These are phyloP conservation scores for Aspergillus chevalieri DNA, from an alignment of 2,329 filamentous ascomycete species.

Conservation along the genomic window DNA sequence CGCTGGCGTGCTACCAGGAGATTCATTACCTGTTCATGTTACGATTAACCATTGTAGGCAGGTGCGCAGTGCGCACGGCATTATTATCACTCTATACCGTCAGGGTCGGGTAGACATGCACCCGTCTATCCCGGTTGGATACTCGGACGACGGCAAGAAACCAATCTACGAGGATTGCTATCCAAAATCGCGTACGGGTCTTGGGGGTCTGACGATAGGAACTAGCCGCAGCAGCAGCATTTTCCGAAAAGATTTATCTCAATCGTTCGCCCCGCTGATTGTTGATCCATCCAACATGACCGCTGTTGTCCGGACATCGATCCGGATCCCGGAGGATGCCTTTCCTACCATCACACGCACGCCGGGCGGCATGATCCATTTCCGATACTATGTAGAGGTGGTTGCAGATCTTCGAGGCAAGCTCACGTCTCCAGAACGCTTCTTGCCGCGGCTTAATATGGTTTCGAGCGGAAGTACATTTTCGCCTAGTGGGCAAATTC, in stretches of 20 bases:
- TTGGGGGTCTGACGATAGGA: conserved; percentile 78
- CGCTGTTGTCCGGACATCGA: conserved; percentile 71
- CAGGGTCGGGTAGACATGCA: conserved; percentile 85
- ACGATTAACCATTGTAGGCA: conserved; percentile 81
- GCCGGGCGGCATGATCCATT: conserved; percentile 88
- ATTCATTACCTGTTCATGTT: conserved; percentile 72
- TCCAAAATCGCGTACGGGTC: conserved; percentile 76
- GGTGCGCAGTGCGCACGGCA: conserved; percentile 83
- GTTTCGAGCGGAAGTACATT: conserved; percentile 41
- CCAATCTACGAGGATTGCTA: conserved; percentile 77
- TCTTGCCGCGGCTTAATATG: conserved; percentile 51
- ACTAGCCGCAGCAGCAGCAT: conserved; percentile 81
- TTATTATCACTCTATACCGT: conserved; percentile 87
- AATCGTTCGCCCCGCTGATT: conserved; percentile 81
- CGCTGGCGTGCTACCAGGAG: conserved; percentile 79
- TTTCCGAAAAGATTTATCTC: conserved; percentile 91
- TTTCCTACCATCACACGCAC: conserved; percentile 90
- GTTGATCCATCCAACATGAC: conserved; percentile 75
- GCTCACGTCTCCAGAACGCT: conserved; percentile 66
- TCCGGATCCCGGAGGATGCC: conserved; percentile 80
- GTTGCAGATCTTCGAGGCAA: conserved; percentile 88
- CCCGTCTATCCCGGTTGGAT: conserved; percentile 53
- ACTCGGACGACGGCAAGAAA: conserved; percentile 60
- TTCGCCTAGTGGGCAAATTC: conserved; percentile 35
- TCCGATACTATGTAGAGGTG: conserved; percentile 89